Evolutionary conservation across 257 asterid genomes (phyloP).

Genomic region (Nicotiana noctiflora): DNA sequence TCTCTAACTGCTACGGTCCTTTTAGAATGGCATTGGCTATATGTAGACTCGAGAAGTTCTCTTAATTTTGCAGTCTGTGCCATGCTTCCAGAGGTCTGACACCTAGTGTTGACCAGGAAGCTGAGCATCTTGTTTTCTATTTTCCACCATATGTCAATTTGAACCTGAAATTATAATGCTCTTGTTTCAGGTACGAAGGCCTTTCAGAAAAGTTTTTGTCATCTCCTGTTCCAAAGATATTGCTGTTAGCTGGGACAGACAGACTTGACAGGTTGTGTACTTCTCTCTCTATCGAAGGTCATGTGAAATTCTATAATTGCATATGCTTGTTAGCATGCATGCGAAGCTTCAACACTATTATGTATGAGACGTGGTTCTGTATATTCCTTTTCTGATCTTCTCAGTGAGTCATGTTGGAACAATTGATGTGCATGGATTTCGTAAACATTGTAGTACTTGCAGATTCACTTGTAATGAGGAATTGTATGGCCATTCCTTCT

Average conservation of each 20-base stretch:
- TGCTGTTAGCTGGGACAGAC: constrained; percentile 98
- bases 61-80: background rate
- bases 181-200: constrained; percentile 88
- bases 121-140: background rate
- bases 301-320: background rate
- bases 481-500: background rate
- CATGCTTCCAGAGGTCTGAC: background rate
- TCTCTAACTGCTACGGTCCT: background rate
- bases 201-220: constrained; percentile 85
- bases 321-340: background rate
- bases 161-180: background rate
- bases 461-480: background rate
- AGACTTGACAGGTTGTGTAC: constrained; percentile 77
- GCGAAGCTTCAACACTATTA: background rate
- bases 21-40: background rate
- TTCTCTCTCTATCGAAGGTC: background rate
- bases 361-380: background rate
- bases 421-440: background rate
- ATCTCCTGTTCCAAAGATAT: constrained; percentile 77
- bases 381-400: background rate
- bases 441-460: background rate
- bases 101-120: background rate
- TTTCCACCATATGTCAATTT: background rate
- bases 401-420: background rate
- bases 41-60: background rate